Evolutionary conservation across 306 rosid genomes (phyloP).

Genomic region (Trifolium repens): DNA sequence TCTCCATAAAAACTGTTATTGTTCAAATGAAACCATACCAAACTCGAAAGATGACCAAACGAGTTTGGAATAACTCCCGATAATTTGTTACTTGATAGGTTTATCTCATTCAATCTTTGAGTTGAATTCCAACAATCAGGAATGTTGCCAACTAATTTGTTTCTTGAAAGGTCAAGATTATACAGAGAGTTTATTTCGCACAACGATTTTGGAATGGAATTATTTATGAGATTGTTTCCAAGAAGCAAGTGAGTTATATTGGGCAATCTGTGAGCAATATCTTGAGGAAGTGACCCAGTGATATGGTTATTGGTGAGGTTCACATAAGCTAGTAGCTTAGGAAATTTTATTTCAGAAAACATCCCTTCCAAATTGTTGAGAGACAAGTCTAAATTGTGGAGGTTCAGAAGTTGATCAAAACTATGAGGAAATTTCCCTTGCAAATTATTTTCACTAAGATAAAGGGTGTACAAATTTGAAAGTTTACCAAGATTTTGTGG

Average conservation of each 20-base stretch:
- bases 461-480: background rate
- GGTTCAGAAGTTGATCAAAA: background rate
- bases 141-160: conserved; percentile 35
- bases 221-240: conserved; percentile 33
- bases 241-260: conserved; percentile 28
- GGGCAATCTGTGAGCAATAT: background rate
- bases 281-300: conserved; percentile 8
- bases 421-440: conserved; percentile 19
- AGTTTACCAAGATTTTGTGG: conserved; percentile 38
- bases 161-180: conserved; percentile 41
- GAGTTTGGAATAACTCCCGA: conserved; percentile 35
- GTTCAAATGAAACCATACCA: conserved; percentile 37
- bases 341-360: conserved; percentile 14
- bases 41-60: background rate
- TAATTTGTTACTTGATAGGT: conserved; percentile 13
- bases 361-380: background rate
- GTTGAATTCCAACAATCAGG: conserved; percentile 25
- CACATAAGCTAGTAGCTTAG: background rate
- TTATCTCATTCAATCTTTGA: background rate
- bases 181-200: conserved; percentile 32
- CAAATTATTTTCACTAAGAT: conserved; percentile 11
- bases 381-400: background rate
- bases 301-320: conserved; percentile 25
- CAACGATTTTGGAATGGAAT: conserved; percentile 26
- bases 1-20: conserved; percentile 34